Evolutionary conservation across 495 filamentous ascomycete species (phyloP).

Genomic region (Penicillium herquei): DNA sequence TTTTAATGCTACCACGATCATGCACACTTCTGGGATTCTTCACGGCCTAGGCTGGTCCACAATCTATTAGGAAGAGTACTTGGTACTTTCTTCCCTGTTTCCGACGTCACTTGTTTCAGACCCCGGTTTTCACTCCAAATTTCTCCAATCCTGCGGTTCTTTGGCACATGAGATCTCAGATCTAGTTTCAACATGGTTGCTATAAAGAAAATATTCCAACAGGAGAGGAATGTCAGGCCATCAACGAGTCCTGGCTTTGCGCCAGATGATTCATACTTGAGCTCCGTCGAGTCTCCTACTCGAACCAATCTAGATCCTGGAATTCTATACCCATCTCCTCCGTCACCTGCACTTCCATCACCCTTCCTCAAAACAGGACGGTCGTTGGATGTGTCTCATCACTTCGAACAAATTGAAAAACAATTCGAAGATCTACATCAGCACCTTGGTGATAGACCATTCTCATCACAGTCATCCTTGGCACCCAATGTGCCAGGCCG

Average conservation of each 20-base stretch:
- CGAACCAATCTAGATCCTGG: constrained; percentile 6
- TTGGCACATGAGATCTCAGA: constrained; percentile 5
- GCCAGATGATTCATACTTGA: constrained; percentile 9
- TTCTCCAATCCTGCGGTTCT: background rate
- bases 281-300: constrained; percentile 6
- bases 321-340: constrained; percentile 7
- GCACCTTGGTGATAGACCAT: constrained; percentile 28
- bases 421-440: constrained; percentile 44
- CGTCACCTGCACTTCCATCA: constrained; percentile 17
- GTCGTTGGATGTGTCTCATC: constrained; percentile 26
- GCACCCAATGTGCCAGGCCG: constrained; percentile 16
- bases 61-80: constrained; percentile 8
- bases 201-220: constrained; percentile 37
- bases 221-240: constrained; percentile 22
- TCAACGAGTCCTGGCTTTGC: constrained; percentile 11
- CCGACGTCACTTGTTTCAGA: constrained; percentile 4
- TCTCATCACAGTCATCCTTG: constrained; percentile 26
- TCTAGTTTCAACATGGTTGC: constrained; percentile 31
- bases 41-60: constrained; percentile 20
- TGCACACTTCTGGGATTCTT: constrained; percentile 10
- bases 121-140: background rate
- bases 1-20: constrained; percentile 21
- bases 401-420: constrained; percentile 40
- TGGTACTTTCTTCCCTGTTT: constrained; percentile 1
- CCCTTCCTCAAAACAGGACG: constrained; percentile 14